Conservation (phyloP, 805 yeast species). For the Yueomyces sp. region DNA sequence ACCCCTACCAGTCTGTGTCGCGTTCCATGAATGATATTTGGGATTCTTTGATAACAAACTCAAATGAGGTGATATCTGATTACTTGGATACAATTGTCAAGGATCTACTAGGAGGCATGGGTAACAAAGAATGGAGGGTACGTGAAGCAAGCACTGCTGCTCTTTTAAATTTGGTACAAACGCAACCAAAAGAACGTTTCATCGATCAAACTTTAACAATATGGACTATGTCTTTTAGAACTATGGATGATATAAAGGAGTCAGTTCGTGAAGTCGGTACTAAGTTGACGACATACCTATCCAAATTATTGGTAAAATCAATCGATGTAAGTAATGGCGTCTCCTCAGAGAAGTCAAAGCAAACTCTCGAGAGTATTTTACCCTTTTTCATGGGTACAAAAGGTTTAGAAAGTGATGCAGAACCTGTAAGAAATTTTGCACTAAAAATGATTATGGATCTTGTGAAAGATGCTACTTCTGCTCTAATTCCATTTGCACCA, state of each 20-base stretch:
- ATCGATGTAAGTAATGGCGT: slow-evolving; percentile 35
- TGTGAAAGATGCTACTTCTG: slow-evolving; percentile 46
- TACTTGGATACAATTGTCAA: slow-evolving; percentile 46
- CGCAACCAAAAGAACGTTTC: slow-evolving; percentile 38
- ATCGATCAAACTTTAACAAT: slow-evolving; percentile 44
- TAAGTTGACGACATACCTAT: slow-evolving; percentile 50
- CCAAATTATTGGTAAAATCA: slow-evolving; percentile 46
- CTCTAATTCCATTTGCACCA: slow-evolving; percentile 56
- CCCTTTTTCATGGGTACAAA: slow-evolving; percentile 71
- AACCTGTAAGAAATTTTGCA: slow-evolving; percentile 68
- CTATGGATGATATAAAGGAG: slow-evolving; percentile 88
- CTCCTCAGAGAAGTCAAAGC: slow-evolving; percentile 27
- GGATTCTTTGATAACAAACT: slow-evolving; percentile 50
- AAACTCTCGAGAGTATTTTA: slow-evolving; percentile 42
- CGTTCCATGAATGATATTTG: slow-evolving; percentile 83
- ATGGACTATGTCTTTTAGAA: slow-evolving; percentile 82
- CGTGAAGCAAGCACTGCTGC: slow-evolving; percentile 79
- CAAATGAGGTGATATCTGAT: slow-evolving; percentile 37
- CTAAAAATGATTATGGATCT: slow-evolving; percentile 60
- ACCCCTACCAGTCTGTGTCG: slow-evolving; percentile 65
- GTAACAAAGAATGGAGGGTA: slow-evolving; percentile 82
- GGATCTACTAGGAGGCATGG: slow-evolving; percentile 57
- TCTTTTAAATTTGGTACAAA: slow-evolving; percentile 51
- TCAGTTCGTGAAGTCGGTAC: slow-evolving; percentile 78
- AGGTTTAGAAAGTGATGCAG: slow-evolving; percentile 76